Base-by-base conservation (phyloP, 495 filamentous ascomycete genomes). In the Oidiodendron maius region DNA sequence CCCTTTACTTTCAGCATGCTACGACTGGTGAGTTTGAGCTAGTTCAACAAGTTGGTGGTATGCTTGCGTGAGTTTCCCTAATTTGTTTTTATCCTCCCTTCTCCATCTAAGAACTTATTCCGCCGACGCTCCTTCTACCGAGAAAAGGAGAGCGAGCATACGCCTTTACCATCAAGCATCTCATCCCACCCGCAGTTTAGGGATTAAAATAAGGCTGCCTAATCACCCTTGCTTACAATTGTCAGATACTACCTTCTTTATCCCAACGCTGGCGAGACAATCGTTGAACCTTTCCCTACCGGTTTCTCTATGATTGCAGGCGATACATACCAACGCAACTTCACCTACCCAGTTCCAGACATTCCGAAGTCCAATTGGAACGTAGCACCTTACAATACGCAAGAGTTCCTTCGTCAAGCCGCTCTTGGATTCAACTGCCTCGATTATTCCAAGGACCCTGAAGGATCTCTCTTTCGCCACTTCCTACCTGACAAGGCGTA, bases 391-490 rank as follows among this genome's bases (percentile, higher is more conserved):
- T 71, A 68, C 2, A 34, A 47, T 18, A 76, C 74, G 9, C 87
- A 95, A 67, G 53, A 57, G 8, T 79, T 82, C 24, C 72, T 95
- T 18, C 66, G 64, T n/a, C 85, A 93, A 69, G 84, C 89, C 44
- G 89, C 91, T 8, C 48, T 95, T 23, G 91, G 91, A 2, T 96
- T 91, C 74, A 96, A 95, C 69, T 97, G 91, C 64, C 64, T 97
- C 41, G 76, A 95, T 75, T 94, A 94, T 58, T 46, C 57, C 17
- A 70, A 61, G 0, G 51, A 62, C 0, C 57, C 82, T 16, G 89
- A 96, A 60, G 70, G 74, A 0, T 81, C 88, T 13, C 69, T 95
- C n/a, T 81, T 74, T 43, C 86, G 91, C 37, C 88, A 93, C 61
- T 81, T 76, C 57, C 38, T 97, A 56, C 91, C 91, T 0, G 77